Evolutionary conservation across 208 protist genomes (phyloP).

Genomic region (Novymonas esmeraldas): DNA sequence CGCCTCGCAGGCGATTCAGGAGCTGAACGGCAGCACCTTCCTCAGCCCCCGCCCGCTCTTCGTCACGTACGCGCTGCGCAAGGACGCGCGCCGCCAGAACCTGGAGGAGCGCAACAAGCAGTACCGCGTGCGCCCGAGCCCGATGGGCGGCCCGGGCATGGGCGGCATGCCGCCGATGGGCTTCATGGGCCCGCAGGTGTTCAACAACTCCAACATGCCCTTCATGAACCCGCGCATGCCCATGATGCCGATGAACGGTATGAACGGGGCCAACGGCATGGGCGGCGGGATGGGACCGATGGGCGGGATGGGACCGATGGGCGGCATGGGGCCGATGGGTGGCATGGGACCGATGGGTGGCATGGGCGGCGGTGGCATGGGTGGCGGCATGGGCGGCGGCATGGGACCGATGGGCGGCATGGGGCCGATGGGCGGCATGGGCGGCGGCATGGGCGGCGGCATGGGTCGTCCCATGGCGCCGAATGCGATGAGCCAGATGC

Average conservation of each 20-base stretch:
- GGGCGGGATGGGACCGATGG: constrained; percentile 23
- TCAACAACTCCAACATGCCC: constrained; percentile 70
- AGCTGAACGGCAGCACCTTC: constrained; percentile 96
- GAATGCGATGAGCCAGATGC: constrained; percentile 82
- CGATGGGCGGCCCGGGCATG: constrained; percentile 67
- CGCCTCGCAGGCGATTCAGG: constrained; percentile 95
- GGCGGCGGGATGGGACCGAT: too few relatives aligned
- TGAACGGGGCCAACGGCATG: constrained; percentile 42
- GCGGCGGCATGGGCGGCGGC: too few relatives aligned
- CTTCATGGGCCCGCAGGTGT: constrained; percentile 58
- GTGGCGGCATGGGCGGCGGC: too few relatives aligned
- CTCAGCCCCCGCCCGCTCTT: constrained; percentile 97
- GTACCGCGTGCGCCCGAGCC: constrained; percentile 76
- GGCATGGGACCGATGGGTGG: constrained; percentile 29
- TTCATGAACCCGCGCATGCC: constrained; percentile 80
- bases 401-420: constrained; percentile 40
- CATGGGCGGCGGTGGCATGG: constrained; percentile 38
- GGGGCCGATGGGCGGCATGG: constrained; percentile 36
- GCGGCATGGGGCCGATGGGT: constrained; percentile 25
- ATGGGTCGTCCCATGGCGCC: constrained; percentile 48
- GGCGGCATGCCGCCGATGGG: constrained; percentile 41
- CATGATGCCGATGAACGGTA: constrained; percentile 72
- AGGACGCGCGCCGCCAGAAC: constrained; percentile 95
- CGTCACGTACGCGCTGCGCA: constrained; percentile 97
- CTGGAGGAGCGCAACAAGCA: constrained; percentile 93